A percentile compares a stretch with the other conserved stretches of the same genome.
Conservation (phyloP, 768 basidiomycete genomes). For the Rhodotorula sphaerocarpa region DNA sequence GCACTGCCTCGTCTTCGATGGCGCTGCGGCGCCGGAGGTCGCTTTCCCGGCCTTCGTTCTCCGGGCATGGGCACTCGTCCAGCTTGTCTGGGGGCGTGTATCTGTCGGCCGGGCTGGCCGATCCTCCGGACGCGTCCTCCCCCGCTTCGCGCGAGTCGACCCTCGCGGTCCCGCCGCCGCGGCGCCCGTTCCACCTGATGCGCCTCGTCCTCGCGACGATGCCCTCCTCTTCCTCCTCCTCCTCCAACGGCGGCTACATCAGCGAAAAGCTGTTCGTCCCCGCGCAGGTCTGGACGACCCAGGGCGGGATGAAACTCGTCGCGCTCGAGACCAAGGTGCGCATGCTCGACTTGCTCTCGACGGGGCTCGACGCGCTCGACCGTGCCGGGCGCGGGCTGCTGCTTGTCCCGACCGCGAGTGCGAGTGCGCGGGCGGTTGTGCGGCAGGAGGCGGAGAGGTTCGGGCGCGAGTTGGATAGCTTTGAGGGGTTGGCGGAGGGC, state of each 20-base stretch:
- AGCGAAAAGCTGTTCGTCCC: slow-evolving; percentile 80
- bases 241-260: slow-evolving; percentile 54
- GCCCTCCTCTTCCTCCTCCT: slow-evolving; percentile 31
- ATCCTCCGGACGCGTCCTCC: not conserved
- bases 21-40: not conserved
- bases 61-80: not conserved
- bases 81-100: not conserved
- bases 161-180: slow-evolving; percentile 45
- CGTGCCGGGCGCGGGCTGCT: slow-evolving; percentile 55
- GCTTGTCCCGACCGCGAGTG: not conserved
- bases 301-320: slow-evolving; percentile 73
- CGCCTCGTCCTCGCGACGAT: slow-evolving; percentile 67
- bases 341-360: slow-evolving; percentile 67
- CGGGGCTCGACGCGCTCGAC: slow-evolving; percentile 66
- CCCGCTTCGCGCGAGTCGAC: slow-evolving; percentile 5
- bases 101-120: slow-evolving; percentile 4
- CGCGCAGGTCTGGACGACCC: slow-evolving; percentile 73
- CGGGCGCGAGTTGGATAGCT: slow-evolving; percentile 78
- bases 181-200: slow-evolving; percentile 90
- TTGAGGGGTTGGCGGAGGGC: slow-evolving; percentile 67
- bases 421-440: not conserved
- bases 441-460: slow-evolving; percentile 55
- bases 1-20: not conserved
- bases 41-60: not conserved
- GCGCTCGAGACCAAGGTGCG: slow-evolving; percentile 78